Percentiles rank a stretch among this genome's conserved stretches.
Conservation (phyloP, 2,329 filamentous ascomycete species). For the Nectriaceae sp. region DNA sequence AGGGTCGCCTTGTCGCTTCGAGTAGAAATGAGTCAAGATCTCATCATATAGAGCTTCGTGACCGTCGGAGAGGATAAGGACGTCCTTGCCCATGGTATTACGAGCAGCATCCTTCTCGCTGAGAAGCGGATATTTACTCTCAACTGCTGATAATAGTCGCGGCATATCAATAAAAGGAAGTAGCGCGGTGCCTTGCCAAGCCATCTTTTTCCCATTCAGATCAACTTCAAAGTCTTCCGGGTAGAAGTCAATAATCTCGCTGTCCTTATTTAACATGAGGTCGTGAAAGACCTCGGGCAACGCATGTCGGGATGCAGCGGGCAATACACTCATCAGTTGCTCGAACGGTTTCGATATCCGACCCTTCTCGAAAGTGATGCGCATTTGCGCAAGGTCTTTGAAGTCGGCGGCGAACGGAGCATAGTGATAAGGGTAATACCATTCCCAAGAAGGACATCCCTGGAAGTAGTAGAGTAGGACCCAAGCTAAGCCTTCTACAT, state of each 20-base stretch:
- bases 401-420: constrained; percentile 97
- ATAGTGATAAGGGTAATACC: constrained; percentile 99
- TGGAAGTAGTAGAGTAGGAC: constrained; percentile 97
- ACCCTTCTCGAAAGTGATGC: constrained; percentile 81
- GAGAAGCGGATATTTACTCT: constrained; percentile 77
- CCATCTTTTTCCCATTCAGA: constrained; percentile 96
- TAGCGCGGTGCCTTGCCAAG: constrained; percentile 93
- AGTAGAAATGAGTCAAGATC: constrained; percentile 83
- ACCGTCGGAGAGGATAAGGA: constrained; percentile 79
- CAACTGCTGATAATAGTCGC: constrained; percentile 79
- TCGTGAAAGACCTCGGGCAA: constrained; percentile 86
- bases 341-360: constrained; percentile 89
- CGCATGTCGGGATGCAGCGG: constrained; percentile 88
- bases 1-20: constrained; percentile 73
- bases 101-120: constrained; percentile 75
- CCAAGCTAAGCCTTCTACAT: constrained; percentile 94
- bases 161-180: constrained; percentile 96
- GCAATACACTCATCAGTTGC: constrained; percentile 96
- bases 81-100: constrained; percentile 79
- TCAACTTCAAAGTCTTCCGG: constrained; percentile 92
- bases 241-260: constrained; percentile 96
- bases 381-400: constrained; percentile 75
- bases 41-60: constrained; percentile 82
- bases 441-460: constrained; percentile 97
- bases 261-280: constrained; percentile 85